Evolutionary conservation across 2,329 filamentous ascomycete species (phyloP).

Genomic region (Dendryphion nanum): DNA sequence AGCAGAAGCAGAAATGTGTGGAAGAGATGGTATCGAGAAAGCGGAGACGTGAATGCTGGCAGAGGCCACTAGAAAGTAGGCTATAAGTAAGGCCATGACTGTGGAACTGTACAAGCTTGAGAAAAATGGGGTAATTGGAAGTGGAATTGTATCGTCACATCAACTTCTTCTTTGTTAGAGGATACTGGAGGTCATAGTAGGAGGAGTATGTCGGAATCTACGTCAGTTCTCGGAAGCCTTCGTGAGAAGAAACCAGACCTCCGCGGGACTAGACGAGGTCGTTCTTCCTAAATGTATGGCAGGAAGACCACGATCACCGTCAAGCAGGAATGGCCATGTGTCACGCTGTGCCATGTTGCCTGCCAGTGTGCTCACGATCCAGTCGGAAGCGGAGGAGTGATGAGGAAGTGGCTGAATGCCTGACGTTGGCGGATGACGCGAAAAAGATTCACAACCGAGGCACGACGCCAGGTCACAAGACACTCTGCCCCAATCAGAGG

Average conservation of each 20-base stretch:
- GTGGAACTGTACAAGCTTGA: too few relatives aligned
- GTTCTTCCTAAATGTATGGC: too few relatives aligned
- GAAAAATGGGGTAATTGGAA: too few relatives aligned
- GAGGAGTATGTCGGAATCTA: too few relatives aligned
- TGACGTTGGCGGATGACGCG: constrained; percentile 7
- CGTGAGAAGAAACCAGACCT: too few relatives aligned
- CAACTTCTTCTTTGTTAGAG: too few relatives aligned
- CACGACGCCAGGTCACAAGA: constrained; percentile 1
- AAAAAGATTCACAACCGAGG: constrained; percentile 2
- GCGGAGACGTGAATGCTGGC: constrained; percentile 20
- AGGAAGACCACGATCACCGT: too few relatives aligned
- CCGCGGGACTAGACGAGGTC: too few relatives aligned
- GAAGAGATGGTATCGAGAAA: constrained; percentile 27
- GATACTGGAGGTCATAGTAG: too few relatives aligned
- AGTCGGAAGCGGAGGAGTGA: constrained; percentile 2
- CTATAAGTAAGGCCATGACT: constrained; percentile 8
- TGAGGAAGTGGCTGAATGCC: neutral
- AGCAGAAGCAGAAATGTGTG: constrained; percentile 12
- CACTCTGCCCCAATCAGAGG: constrained; percentile 1
- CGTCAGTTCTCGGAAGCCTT: too few relatives aligned
- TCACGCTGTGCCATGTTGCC: neutral
- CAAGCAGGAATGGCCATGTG: constrained; percentile 5
- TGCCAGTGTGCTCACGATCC: constrained; percentile 2
- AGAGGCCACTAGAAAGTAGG: constrained; percentile 15
- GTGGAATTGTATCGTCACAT: too few relatives aligned